Evolutionary conservation across 2,329 filamentous ascomycete genomes (phyloP).

Genomic region (Westerdykella ornata): DNA sequence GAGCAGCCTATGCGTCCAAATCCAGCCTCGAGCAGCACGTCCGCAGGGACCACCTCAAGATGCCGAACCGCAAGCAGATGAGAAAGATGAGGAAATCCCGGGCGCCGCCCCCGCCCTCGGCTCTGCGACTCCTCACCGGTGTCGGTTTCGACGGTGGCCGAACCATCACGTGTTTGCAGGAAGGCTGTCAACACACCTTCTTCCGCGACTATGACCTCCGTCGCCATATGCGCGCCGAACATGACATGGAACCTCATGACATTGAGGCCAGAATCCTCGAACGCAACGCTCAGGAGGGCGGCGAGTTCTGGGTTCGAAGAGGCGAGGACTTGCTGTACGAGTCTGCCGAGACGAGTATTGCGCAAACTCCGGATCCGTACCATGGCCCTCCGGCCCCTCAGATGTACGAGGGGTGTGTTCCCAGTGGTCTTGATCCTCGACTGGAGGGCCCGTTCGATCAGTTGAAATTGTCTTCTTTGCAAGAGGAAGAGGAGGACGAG

Average conservation of each 20-base stretch:
- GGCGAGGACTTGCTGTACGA: constrained; percentile 20
- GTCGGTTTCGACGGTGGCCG: constrained; percentile 46
- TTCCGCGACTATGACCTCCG: constrained; percentile 50
- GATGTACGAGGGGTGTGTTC: neutral
- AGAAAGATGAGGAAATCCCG: constrained; percentile 33
- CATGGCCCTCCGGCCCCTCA: neutral
- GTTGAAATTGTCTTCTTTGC: neutral
- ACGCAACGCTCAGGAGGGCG: constrained; percentile 37
- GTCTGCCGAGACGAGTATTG: constrained; percentile 26
- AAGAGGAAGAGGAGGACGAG: neutral
- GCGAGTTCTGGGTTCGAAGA: constrained; percentile 43
- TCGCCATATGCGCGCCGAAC: constrained; percentile 44
- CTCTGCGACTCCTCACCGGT: constrained; percentile 49
- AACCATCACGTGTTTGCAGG: constrained; percentile 46
- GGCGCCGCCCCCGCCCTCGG: constrained; percentile 16
- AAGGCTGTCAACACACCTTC: constrained; percentile 37
- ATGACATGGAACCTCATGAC: constrained; percentile 17
- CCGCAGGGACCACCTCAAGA: constrained; percentile 70
- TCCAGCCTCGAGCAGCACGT: constrained; percentile 76
- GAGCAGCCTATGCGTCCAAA: constrained; percentile 69
- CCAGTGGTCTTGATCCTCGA: neutral
- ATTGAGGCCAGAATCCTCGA: constrained; percentile 36
- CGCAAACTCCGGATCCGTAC: constrained; percentile 27
- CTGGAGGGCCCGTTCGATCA: neutral
- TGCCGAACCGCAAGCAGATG: constrained; percentile 37